Conservation (phyloP, 805 yeast species). For the Lachancea thermotolerans region DNA sequence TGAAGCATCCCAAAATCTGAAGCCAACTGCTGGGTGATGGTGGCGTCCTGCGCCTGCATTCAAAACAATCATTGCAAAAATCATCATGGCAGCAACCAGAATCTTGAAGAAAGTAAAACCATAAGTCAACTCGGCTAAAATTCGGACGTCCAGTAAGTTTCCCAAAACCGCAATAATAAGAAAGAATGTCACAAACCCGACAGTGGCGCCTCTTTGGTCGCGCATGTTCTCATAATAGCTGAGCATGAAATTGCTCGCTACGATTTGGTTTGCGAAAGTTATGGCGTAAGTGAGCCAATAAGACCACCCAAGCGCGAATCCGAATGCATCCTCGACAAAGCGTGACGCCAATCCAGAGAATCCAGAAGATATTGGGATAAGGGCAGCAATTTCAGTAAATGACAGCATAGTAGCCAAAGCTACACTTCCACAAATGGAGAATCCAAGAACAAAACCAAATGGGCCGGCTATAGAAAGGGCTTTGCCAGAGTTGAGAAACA, state of each 20-base stretch:
- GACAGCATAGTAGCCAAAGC: slow-evolving; percentile 58
- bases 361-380: slow-evolving; percentile 55
- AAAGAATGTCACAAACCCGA: slow-evolving; percentile 63
- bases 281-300: slow-evolving; percentile 51
- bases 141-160: slow-evolving; percentile 61
- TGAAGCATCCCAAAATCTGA: slow-evolving; percentile 57
- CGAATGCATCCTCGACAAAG: slow-evolving; percentile 59
- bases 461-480: slow-evolving; percentile 55
- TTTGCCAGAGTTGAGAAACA: slow-evolving; percentile 54
- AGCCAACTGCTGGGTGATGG: slow-evolving; percentile 42
- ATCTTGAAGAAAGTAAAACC: slow-evolving; percentile 53
- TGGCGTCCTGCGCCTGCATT: slow-evolving; percentile 42
- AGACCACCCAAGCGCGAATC: slow-evolving; percentile 62
- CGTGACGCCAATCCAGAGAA: slow-evolving; percentile 58
- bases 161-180: slow-evolving; percentile 40
- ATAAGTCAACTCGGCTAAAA: slow-evolving; percentile 71
- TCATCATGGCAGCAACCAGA: slow-evolving; percentile 43
- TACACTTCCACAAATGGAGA: slow-evolving; percentile 55
- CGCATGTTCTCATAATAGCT: slow-evolving; percentile 55
- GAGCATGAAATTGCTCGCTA: slow-evolving; percentile 53
- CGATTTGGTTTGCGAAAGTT: slow-evolving; percentile 57
- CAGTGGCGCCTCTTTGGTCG: slow-evolving; percentile 43
- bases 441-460: slow-evolving; percentile 46
- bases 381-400: slow-evolving; percentile 59
- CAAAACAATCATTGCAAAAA: slow-evolving; percentile 57